Evolutionary conservation across 768 basidiomycete genomes (phyloP), one percentile per base, ranked within the genome.

Genomic region (Phlebiopsis gigantea): DNA sequence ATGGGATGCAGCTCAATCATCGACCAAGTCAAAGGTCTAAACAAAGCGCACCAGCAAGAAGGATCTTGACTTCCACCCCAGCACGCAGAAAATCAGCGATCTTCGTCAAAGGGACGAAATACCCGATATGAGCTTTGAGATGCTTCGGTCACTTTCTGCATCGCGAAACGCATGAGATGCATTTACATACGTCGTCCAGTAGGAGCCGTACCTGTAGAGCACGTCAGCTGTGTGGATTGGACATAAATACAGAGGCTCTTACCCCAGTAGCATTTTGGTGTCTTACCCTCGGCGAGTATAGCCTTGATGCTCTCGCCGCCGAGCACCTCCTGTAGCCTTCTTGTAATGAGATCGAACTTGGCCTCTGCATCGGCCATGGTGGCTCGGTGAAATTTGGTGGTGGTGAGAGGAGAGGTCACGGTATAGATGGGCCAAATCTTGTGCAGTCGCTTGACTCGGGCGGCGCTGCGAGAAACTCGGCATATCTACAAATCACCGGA

Each of bases 31-130:
- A 10, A 21, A 31, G 43, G 25, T 46, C 24, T 15, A 29, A 34
- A 57, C 58, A 52, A 61, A 19, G 43, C 62, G 46, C 45, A 62
- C 57, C 59, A 42, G 64, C 61, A 55, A 57, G 53, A 0, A 59
- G 58, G 29, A 68, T 58, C n/a, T 53, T 58, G 64, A 89, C 89
- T 71, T 92, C 87, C 2, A 94, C 93, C n/a, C 85, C 95, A 0
- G 95, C 96, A 42, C 83, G 80, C 44, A 98, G 73, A 72, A 99
- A 98, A 74, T 98, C 96, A 8, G 94, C 93, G 56, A 99, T 91
- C 77, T 99, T 99, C 22, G 84, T 86, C 59, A 98, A 74, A 1
- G 97, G 85, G 0, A 96, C 96, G 69, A 97, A 96, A 78, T 99
- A 99, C 5, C 92, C 97, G 57, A 98, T 88, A 66, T 98, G 97